Base-by-base conservation (phyloP, 805 yeast genomes). In the Grigorovia yakushimaensis region DNA sequence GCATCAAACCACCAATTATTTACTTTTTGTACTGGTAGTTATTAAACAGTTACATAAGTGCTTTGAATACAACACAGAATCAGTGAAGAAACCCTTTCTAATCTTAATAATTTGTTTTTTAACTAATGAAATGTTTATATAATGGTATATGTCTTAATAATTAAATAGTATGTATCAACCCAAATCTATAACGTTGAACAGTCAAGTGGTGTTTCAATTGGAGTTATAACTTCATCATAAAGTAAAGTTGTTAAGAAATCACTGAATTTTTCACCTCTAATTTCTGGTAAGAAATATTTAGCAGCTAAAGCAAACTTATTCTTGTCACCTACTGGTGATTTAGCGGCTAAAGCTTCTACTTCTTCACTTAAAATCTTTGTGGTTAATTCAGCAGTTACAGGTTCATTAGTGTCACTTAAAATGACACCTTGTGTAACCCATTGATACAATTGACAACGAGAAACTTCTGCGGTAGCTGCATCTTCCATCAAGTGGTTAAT, bases 401-500 rank as follows among this genome's bases (percentile, higher is more conserved):
- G 67, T 46, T 70, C 73, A 43, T 80, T 80, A 21, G 79, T 72
- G 56, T 81, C 86, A 46, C 78, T 73, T 49, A 77, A 61, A 47
- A 62, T 67, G 41, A 79, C 83, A 41, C 78, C 77, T 62, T 84
- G 89, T 49, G 79, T 82, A 47, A 81, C 84, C 94, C 93, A 84
- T 62, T 86, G 87, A 74, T 81, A 81, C 56, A 84, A 72, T 68
- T 83, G 91, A 51, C 88, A 76, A 70, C 93, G 77, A 38, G 89
- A 81, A 37, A 84, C 93, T 67, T 84, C 94, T 38, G 91, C 91
- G 45, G 94, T 84, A 35, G 91, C 93, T 30, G 94, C 94, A 66
- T 84, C 94, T 68, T 84, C 94, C 94, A 84, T 84, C 66, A 84
- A 72, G 64, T 79, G 77, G 70, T 84, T 84, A 65, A 84, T 84